phyloP scores from a whole-genome alignment of 495 filamentous ascomycete species.

The Hypoxylon fragiforme region DNA sequence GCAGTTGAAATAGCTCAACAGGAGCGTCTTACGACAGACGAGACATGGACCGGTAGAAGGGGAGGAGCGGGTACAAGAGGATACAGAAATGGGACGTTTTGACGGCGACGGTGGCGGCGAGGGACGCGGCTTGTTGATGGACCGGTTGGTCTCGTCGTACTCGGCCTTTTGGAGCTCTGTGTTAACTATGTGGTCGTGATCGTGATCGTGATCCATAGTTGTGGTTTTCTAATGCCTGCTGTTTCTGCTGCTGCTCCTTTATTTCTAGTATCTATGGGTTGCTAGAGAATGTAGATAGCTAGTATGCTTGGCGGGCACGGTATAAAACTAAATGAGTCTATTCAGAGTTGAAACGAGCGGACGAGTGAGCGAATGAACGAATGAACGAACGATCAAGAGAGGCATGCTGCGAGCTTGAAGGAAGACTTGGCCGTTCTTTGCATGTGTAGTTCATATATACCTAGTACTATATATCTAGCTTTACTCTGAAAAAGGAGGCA shows the following conservation, averaged over 20 bases:
- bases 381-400: not conserved
- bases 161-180: constrained; percentile 15
- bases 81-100: not conserved
- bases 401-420: not conserved
- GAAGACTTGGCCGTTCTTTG: not conserved
- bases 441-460: not conserved
- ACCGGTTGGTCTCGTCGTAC: not conserved
- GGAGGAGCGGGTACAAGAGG: no score
- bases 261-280: no score
- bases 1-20: constrained; percentile 35
- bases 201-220: not conserved
- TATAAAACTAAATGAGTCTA: constrained; percentile 7
- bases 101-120: not conserved
- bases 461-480: not conserved
- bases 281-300: constrained; percentile 24
- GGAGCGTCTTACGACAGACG: constrained; percentile 34
- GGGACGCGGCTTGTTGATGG: no score
- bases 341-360: not conserved
- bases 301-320: not conserved
- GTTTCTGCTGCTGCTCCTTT: not conserved
- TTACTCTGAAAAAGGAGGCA: not conserved
- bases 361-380: no score
- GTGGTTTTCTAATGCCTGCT: not conserved
- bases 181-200: constrained; percentile 15
- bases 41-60: constrained; percentile 41